These are phyloP conservation scores for Venturia carpophila DNA, from an alignment of 2,329 filamentous ascomycete genomes.

Conservation along the genomic window DNA sequence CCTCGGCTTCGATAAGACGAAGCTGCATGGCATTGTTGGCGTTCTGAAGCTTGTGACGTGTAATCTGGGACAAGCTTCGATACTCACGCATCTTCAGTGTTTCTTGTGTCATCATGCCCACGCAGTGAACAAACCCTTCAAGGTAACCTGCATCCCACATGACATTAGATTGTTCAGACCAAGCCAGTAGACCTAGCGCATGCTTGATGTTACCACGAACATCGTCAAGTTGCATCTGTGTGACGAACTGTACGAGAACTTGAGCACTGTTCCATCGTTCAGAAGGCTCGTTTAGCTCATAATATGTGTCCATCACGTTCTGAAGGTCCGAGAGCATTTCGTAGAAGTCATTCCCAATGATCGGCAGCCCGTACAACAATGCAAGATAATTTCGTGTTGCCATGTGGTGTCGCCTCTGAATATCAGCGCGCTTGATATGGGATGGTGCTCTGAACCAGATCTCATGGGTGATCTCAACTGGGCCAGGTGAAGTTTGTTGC, in stretches of 20 bases:
- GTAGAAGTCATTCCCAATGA: constrained; percentile 56
- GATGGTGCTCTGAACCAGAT: constrained; percentile 55
- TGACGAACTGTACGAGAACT: constrained; percentile 55
- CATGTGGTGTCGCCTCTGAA: constrained; percentile 52
- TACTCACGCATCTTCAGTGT: constrained; percentile 49
- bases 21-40: constrained; percentile 55
- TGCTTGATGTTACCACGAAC: constrained; percentile 52
- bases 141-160: constrained; percentile 60
- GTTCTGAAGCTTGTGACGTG: constrained; percentile 54
- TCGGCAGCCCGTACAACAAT: constrained; percentile 50
- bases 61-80: constrained; percentile 51
- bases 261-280: constrained; percentile 43
- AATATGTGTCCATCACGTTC: constrained; percentile 50
- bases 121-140: constrained; percentile 59
- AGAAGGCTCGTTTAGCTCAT: constrained; percentile 36
- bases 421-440: constrained; percentile 37
- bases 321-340: constrained; percentile 58
- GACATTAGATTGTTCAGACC: constrained; percentile 55
- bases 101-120: constrained; percentile 47
- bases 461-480: constrained; percentile 33
- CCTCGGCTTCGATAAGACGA: constrained; percentile 54
- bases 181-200: constrained; percentile 56
- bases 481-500: background rate
- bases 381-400: constrained; percentile 64
- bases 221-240: constrained; percentile 54